These are phyloP conservation scores for Micractinium sp. DNA, from an alignment of 139 green algal genomes.

Conservation along the genomic window DNA sequence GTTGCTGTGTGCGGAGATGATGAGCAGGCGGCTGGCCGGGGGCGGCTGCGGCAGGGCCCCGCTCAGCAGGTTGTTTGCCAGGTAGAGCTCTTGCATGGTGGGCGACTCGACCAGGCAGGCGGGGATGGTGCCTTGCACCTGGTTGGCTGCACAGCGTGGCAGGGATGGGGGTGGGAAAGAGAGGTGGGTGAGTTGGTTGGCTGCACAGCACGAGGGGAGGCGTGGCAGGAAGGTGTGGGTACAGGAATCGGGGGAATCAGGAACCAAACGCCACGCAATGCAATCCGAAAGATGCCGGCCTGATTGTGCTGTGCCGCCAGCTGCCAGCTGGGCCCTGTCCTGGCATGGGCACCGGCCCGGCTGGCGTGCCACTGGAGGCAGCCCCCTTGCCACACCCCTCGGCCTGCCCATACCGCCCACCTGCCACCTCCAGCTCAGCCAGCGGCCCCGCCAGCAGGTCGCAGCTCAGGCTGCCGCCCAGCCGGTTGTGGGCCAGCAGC, in stretches of 20 bases:
- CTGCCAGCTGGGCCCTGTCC: neutral
- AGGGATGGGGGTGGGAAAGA: neutral
- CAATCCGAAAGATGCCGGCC: no score
- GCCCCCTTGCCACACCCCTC: no score
- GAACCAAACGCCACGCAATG: neutral
- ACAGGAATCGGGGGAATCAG: no score
- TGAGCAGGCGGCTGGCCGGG: neutral
- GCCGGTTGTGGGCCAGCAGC: constrained; percentile 23
- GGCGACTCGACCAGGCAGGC: neutral
- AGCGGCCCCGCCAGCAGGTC: neutral
- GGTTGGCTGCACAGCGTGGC: constrained; percentile 9
- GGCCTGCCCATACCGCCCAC: neutral
- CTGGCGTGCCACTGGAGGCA: neutral
- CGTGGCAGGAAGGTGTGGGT: neutral
- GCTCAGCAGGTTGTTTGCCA: constrained; percentile 5
- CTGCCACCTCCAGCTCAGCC: constrained; percentile 16
- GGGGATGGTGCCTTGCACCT: neutral
- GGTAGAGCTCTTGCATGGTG: constrained; percentile 23
- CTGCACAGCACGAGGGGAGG: neutral
- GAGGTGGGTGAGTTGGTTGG: neutral
- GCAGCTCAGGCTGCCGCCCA: constrained; percentile 3
- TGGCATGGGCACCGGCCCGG: neutral
- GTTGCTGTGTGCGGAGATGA: constrained; percentile 12
- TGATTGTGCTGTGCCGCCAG: neutral
- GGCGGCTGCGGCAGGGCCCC: constrained; percentile 7